Base-by-base conservation (phyloP, 164 flowering plant species). In the Magnolia changhungtana region DNA sequence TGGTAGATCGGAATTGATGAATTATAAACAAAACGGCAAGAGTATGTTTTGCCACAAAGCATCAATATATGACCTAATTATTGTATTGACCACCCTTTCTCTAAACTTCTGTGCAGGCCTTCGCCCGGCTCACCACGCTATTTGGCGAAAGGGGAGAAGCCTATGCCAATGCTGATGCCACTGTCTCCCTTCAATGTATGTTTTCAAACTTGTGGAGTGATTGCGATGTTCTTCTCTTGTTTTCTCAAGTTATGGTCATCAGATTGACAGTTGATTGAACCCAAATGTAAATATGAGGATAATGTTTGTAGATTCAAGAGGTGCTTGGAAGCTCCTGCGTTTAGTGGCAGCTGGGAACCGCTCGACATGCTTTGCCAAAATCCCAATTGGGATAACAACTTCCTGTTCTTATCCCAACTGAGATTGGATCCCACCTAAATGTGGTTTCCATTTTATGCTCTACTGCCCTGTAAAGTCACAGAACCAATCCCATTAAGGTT, bases 181-280 rank as follows among this genome's bases (percentile, higher is more conserved):
- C 85, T 59, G 96, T 95, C 78, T 91, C 94, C 59, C 83, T 92
- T 69, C 86, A 87, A 83, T 69, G 98, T 95, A 90, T 70, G 89
- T 50, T n/a, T 21, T 20, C 27, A 18, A 64, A 64, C 67, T 6
- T 19, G 24, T 64, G 67, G 27, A 37, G 7, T 37, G 45, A 4
- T 37, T 37, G 45, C 7, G 7, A 37, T 37, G 45, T 37, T 37
- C 45, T 19, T 59, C 9, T 59, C n/a, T 19, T 59, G n/a, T 14
- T 59, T 13, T 13, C 18, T 59, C 14, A 59, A 59, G 18, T 59
- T 19, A 13, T 13, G n/a, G 63, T 19, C 14, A 19, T 59, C 13
- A 59, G 6, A 19, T 13, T 59, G 63, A 37, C 45, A 37, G 45
- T 37, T 37, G 45, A 37, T 37, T 37, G 45, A 37, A 37, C 45